Evolutionary conservation across 306 rosid genomes (phyloP).

Genomic region (Datisca glomerata): DNA sequence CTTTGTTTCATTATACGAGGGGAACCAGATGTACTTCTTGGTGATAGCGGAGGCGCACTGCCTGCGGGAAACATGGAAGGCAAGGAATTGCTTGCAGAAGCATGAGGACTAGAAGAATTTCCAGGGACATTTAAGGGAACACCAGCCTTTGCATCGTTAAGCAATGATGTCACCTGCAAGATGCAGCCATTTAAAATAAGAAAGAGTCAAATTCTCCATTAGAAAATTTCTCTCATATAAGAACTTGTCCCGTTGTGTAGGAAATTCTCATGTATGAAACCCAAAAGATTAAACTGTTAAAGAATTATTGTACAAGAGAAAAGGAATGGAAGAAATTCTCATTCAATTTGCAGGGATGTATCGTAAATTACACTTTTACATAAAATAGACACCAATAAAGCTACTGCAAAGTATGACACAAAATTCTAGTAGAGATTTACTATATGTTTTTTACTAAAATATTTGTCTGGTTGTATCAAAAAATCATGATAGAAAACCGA

Average conservation of each 20-base stretch:
- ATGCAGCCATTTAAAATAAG: too few species aligned
- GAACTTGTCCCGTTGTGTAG: too few species aligned
- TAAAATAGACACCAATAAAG: too few species aligned
- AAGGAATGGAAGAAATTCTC: neutral
- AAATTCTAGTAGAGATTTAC: too few species aligned
- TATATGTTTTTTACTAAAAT: too few species aligned
- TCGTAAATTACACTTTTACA: neutral
- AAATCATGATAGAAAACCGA: too few species aligned
- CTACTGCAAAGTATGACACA: too few species aligned
- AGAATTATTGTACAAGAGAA: neutral
- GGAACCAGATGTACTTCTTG: slow-evolving; percentile 86
- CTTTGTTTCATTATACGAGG: slow-evolving; percentile 90
- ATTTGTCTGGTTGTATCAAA: too few species aligned
- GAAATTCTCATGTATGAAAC: too few species aligned
- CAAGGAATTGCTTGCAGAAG: slow-evolving; percentile 50
- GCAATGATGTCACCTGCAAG: slow-evolving; percentile 58
- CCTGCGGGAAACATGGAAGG: slow-evolving; percentile 99
- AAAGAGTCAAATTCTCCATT: too few species aligned
- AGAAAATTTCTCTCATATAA: too few species aligned
- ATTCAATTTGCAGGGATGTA: neutral
- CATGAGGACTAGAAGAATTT: slow-evolving; percentile 88
- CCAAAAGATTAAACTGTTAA: too few species aligned
- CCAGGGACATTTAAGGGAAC: slow-evolving; percentile 87
- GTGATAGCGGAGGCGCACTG: slow-evolving; percentile 95
- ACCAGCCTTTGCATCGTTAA: slow-evolving; percentile 85